These are phyloP conservation scores for Gaeumannomyces tritici DNA, from an alignment of 2,329 filamentous ascomycete genomes.

Conservation along the genomic window DNA sequence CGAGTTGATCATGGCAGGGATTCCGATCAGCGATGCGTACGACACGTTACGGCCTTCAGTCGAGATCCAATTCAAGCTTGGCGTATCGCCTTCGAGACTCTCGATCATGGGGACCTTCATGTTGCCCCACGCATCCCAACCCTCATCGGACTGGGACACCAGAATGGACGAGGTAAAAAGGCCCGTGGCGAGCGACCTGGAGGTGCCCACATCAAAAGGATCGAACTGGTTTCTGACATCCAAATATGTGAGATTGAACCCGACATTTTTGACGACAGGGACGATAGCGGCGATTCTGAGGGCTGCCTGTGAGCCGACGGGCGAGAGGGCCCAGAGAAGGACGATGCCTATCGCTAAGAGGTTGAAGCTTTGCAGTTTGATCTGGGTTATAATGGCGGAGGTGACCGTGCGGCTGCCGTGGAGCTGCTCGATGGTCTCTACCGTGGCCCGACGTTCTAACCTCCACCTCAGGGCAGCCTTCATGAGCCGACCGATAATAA, in stretches of 20 bases:
- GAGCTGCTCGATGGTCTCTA: slow-evolving; percentile 17
- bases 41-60: background rate
- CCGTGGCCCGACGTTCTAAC: slow-evolving; percentile 16
- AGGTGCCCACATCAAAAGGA: background rate
- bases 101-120: slow-evolving; percentile 6
- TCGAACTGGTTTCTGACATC: background rate
- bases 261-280: slow-evolving; percentile 16
- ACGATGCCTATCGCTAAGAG: slow-evolving; percentile 14
- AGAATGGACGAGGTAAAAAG: slow-evolving; percentile 3
- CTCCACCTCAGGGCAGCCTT: slow-evolving; percentile 15
- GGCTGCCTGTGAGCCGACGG: slow-evolving; percentile 19
- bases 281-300: slow-evolving; percentile 11
- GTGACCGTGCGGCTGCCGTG: slow-evolving; percentile 20
- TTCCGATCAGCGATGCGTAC: slow-evolving; percentile 7
- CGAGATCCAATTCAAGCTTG: background rate
- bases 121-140: slow-evolving; percentile 9
- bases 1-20: slow-evolving; percentile 1
- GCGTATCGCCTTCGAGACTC: background rate
- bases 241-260: background rate
- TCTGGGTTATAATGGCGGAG: slow-evolving; percentile 15
- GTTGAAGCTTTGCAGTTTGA: slow-evolving; percentile 16
- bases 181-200: background rate
- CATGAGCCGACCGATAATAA: slow-evolving; percentile 15
- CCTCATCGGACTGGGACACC: slow-evolving; percentile 1
- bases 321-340: slow-evolving; percentile 19